A percentile compares a stretch with the other conserved stretches of the same genome.
phyloP scores from a whole-genome alignment of 2,329 filamentous ascomycete species.

The Neocatenulostroma microsporum region DNA sequence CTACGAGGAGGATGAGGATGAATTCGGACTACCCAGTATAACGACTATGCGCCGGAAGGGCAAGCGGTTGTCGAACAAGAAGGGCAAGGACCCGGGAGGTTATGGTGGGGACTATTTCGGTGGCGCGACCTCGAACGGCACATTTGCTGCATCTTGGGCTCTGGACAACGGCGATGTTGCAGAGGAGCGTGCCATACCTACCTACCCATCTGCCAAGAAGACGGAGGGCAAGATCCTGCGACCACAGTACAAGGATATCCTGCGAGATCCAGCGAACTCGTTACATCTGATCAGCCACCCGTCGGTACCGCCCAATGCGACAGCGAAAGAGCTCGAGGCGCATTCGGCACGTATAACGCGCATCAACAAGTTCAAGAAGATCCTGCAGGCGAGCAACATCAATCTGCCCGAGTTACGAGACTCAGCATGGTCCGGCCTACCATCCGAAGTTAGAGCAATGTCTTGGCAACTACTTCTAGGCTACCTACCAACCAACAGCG shows the following conservation, averaged over 20 bases:
- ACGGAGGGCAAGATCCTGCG: constrained; percentile 87
- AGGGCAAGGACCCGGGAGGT: constrained; percentile 40
- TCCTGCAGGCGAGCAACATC: constrained; percentile 86
- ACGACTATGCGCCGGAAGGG: constrained; percentile 78
- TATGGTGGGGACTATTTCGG: not conserved
- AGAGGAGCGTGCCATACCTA: constrained; percentile 66
- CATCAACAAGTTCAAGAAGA: constrained; percentile 98
- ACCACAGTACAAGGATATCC: constrained; percentile 95
- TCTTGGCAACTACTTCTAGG: constrained; percentile 96
- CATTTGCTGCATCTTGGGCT: constrained; percentile 37
- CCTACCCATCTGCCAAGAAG: constrained; percentile 82
- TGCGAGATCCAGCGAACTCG: constrained; percentile 79
- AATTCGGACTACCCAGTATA: constrained; percentile 89
- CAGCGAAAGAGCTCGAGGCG: constrained; percentile 74
- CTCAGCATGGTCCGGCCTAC: constrained; percentile 88
- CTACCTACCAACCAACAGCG: constrained; percentile 94
- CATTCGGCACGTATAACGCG: constrained; percentile 81
- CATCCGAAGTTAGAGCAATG: constrained; percentile 92
- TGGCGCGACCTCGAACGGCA: constrained; percentile 10
- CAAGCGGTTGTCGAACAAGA: constrained; percentile 38
- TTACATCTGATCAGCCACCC: constrained; percentile 90
- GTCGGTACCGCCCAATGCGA: constrained; percentile 61
- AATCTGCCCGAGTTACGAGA: constrained; percentile 74
- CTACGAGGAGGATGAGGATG: constrained; percentile 80
- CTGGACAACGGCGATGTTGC: constrained; percentile 91